Percentiles rank a stretch among this genome's conserved stretches.
Conservation (phyloP, 2,329 filamentous ascomycete genomes). For the Aspergillus novoparasiticus region DNA sequence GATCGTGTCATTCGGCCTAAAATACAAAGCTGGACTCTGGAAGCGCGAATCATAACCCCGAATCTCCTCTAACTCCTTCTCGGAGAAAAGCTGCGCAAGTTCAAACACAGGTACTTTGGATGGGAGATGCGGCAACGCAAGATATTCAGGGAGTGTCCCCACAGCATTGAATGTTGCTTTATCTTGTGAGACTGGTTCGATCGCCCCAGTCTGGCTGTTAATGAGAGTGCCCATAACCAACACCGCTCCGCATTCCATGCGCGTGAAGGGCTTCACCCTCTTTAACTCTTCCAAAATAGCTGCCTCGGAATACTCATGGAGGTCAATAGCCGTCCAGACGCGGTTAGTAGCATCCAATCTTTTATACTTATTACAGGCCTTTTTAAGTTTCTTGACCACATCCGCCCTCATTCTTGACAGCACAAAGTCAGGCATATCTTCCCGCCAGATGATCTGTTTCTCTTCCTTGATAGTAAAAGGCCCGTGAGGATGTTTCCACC, state of each 20-base stretch:
- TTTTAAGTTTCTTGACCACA: conserved; percentile 40
- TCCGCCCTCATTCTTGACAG: conserved; percentile 40
- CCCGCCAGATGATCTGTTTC: conserved; percentile 46
- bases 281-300: conserved; percentile 25
- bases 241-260: conserved; percentile 36
- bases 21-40: conserved; percentile 37
- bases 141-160: conserved; percentile 26
- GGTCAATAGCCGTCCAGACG: conserved; percentile 31
- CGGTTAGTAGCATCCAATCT: conserved; percentile 20
- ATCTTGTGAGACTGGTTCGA: neutral
- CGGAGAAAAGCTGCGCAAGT: conserved; percentile 34
- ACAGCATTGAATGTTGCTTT: neutral
- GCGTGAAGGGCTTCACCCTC: conserved; percentile 24
- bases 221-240: conserved; percentile 23
- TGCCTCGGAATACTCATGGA: conserved; percentile 22
- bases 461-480: conserved; percentile 30
- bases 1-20: conserved; percentile 32
- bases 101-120: conserved; percentile 43
- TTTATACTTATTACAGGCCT: conserved; percentile 27
- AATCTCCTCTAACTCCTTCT: conserved; percentile 34
- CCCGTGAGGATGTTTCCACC: conserved; percentile 37
- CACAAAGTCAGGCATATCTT: conserved; percentile 51
- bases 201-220: neutral
- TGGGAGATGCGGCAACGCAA: conserved; percentile 31
- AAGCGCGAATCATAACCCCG: conserved; percentile 31